These are phyloP conservation scores for Pleurotus sapidus DNA, from an alignment of 768 basidiomycete genomes.

Conservation along the genomic window DNA sequence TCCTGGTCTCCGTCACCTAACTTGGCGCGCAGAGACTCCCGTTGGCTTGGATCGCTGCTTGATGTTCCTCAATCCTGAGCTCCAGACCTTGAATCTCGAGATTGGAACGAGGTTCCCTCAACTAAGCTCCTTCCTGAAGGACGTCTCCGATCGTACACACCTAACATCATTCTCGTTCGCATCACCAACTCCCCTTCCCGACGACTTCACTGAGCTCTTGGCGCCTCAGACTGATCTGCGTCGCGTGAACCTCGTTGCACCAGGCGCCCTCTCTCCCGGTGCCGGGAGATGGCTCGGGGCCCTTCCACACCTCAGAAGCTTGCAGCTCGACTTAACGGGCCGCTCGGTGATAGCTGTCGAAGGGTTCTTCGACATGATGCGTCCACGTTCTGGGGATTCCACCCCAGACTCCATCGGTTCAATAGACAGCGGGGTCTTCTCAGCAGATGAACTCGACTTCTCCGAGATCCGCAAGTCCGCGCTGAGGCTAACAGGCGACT, in stretches of 20 bases:
- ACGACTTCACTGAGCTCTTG: slow-evolving; percentile 66
- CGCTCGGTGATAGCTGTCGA: slow-evolving; percentile 69
- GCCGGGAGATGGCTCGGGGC: slow-evolving; percentile 75
- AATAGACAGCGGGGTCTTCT: slow-evolving; percentile 77
- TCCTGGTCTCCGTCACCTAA: slow-evolving; percentile 64
- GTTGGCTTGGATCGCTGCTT: slow-evolving; percentile 62
- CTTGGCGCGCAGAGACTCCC: slow-evolving; percentile 70
- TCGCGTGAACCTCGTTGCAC: slow-evolving; percentile 64
- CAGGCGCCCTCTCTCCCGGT: slow-evolving; percentile 66
- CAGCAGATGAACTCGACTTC: slow-evolving; percentile 75
- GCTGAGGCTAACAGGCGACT: slow-evolving; percentile 60
- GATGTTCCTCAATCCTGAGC: slow-evolving; percentile 63
- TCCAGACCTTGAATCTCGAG: slow-evolving; percentile 62
- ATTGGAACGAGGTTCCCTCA: slow-evolving; percentile 56
- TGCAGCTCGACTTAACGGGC: slow-evolving; percentile 72
- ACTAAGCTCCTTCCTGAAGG: slow-evolving; percentile 58
- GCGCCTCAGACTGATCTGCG: slow-evolving; percentile 57
- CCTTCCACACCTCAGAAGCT: slow-evolving; percentile 55
- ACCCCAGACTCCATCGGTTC: slow-evolving; percentile 68
- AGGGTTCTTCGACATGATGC: slow-evolving; percentile 74
- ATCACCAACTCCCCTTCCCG: slow-evolving; percentile 67
- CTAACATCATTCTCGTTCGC: slow-evolving; percentile 69
- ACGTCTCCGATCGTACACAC: slow-evolving; percentile 60
- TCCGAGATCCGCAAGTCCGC: slow-evolving; percentile 71
- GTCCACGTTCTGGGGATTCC: slow-evolving; percentile 60